phyloP scores from a whole-genome alignment of 805 yeast genomes.

The Suhomyces canberraensis region DNA sequence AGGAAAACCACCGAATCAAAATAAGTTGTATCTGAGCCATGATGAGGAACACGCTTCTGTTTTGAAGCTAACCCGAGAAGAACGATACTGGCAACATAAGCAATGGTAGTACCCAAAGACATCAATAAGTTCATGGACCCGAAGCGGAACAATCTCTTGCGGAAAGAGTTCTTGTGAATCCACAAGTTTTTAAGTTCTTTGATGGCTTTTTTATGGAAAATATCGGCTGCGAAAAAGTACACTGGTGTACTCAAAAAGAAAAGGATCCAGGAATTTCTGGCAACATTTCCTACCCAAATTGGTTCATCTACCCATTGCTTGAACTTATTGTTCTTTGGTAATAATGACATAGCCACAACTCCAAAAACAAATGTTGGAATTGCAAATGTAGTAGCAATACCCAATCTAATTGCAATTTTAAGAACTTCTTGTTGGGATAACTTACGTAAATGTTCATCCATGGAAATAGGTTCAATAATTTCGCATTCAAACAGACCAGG shows the following conservation, averaged over 20 bases:
- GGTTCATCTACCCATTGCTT: constrained; percentile 58
- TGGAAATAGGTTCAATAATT: constrained; percentile 50
- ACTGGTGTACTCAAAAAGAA: constrained; percentile 67
- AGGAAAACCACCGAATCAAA: constrained; percentile 79
- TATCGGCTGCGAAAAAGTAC: constrained; percentile 70
- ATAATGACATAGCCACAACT: constrained; percentile 63
- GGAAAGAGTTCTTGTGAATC: constrained; percentile 53
- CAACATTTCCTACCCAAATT: constrained; percentile 58
- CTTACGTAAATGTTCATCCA: constrained; percentile 60
- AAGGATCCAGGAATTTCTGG: constrained; percentile 63
- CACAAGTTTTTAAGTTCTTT: constrained; percentile 58
- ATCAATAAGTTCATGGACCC: constrained; percentile 78
- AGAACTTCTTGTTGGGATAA: constrained; percentile 49
- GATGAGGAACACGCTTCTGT: constrained; percentile 15
- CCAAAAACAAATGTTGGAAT: constrained; percentile 70
- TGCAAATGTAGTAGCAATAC: constrained; percentile 51
- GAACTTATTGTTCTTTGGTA: constrained; percentile 40
- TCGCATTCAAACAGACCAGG: constrained; percentile 45
- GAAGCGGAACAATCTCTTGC: constrained; percentile 56
- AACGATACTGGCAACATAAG: constrained; percentile 66
- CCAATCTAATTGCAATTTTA: constrained; percentile 44
- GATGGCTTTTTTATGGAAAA: constrained; percentile 65
- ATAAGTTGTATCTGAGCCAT: constrained; percentile 59
- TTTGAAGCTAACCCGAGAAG: constrained; percentile 47
- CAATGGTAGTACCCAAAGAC: constrained; percentile 69